Percentiles rank a stretch among this genome's conserved stretches.
These are phyloP conservation scores for cucumber (Cucumis sativus) DNA, from an alignment of 306 rosid species.

Conservation along the genomic window DNA sequence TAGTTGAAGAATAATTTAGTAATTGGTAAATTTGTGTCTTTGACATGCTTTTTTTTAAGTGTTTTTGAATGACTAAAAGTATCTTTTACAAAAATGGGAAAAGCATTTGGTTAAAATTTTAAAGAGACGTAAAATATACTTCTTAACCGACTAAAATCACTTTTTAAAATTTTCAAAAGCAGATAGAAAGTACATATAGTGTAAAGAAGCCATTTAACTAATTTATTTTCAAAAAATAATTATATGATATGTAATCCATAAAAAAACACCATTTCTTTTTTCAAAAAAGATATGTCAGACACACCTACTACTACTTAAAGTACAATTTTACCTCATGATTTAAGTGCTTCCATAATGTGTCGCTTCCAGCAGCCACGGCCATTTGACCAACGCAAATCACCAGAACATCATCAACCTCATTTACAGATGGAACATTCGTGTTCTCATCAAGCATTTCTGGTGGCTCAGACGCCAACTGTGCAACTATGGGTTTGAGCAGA, in stretches of 20 bases:
- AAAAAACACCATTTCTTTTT: neutral
- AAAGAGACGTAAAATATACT: neutral
- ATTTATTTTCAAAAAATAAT: no score
- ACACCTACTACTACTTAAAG: neutral
- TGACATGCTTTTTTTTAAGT: neutral
- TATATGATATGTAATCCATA: neutral
- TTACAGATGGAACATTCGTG: conserved; percentile 36
- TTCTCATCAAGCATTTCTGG: conserved; percentile 45
- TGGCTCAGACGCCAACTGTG: conserved; percentile 66
- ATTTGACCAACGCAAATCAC: conserved; percentile 77
- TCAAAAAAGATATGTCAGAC: neutral
- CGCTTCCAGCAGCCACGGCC: conserved; percentile 90
- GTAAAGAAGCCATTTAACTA: neutral
- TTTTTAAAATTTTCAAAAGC: neutral
- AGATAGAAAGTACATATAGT: neutral
- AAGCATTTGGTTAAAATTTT: no score
- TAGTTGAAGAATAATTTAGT: no score
- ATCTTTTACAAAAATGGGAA: neutral
- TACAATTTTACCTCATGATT: conserved; percentile 55
- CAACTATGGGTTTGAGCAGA: conserved; percentile 72
- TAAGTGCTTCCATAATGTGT: conserved; percentile 79
- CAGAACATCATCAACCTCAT: conserved; percentile 70
- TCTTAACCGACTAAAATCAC: no score
- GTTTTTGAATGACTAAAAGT: neutral
- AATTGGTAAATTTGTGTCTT: no score